Conservation (phyloP, 441 rosid species). For the Brassica balearica region DNA sequence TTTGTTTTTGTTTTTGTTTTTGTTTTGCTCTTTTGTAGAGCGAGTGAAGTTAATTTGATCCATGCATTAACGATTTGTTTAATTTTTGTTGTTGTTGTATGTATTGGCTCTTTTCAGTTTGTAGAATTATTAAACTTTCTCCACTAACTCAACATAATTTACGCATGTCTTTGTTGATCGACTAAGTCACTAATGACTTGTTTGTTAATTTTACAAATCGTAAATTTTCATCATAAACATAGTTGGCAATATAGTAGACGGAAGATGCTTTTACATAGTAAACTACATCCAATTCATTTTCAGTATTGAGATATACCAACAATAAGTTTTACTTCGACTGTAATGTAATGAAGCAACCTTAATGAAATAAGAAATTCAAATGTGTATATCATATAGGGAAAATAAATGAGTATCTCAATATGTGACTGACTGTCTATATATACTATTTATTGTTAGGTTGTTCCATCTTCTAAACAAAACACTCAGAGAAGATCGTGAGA, state of each 20-base stretch:
- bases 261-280: background rate
- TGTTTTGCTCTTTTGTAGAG: conserved; percentile 2
- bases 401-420: background rate
- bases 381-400: background rate
- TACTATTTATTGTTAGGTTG: too few species aligned
- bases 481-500: too few species aligned
- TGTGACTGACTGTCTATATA: too few species aligned
- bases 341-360: background rate
- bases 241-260: background rate
- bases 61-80: conserved; percentile 8
- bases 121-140: background rate
- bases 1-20: conserved; percentile 3
- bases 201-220: background rate
- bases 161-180: background rate
- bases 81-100: conserved; percentile 2
- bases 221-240: background rate
- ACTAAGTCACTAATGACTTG: background rate
- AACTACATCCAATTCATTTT: background rate
- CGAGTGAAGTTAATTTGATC: conserved; percentile 18
- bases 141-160: background rate
- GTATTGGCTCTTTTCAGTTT: conserved; percentile 16
- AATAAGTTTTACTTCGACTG: background rate
- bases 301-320: background rate
- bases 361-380: background rate
- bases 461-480: too few species aligned